These are phyloP conservation scores for Trametes punicea DNA, from an alignment of 768 basidiomycete genomes.

Conservation along the genomic window DNA sequence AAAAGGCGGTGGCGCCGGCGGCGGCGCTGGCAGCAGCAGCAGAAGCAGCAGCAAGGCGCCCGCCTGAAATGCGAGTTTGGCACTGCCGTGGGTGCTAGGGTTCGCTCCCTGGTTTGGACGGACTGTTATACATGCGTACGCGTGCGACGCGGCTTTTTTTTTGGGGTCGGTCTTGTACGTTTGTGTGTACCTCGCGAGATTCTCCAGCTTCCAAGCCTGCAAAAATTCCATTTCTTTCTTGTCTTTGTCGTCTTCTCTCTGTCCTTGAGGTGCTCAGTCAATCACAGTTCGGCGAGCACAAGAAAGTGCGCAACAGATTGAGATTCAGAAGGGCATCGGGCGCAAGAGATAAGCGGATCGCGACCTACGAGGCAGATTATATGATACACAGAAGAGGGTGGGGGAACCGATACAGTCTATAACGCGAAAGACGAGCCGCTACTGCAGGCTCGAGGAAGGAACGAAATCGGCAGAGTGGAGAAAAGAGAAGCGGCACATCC, in stretches of 20 bases:
- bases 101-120: background rate
- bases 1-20: slow-evolving; percentile 50
- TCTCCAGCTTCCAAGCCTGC: slow-evolving; percentile 10
- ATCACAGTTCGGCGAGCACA: too few species aligned
- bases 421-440: too few species aligned
- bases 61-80: background rate
- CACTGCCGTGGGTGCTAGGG: background rate
- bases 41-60: background rate
- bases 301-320: too few species aligned
- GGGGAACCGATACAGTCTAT: too few species aligned
- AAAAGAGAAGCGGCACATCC: background rate
- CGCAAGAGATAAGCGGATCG: too few species aligned
- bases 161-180: slow-evolving; percentile 1
- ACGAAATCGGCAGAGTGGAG: background rate
- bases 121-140: background rate
- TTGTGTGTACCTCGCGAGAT: slow-evolving; percentile 11
- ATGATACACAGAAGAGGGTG: too few species aligned
- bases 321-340: too few species aligned
- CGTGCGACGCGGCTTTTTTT: background rate
- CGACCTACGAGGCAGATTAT: too few species aligned
- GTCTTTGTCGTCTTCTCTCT: background rate
- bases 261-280: too few species aligned
- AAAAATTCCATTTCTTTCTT: background rate
- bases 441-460: background rate
- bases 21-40: background rate